Conservation (phyloP, 495 filamentous ascomycete genomes). For the Penicillium psychrofluorescens region DNA sequence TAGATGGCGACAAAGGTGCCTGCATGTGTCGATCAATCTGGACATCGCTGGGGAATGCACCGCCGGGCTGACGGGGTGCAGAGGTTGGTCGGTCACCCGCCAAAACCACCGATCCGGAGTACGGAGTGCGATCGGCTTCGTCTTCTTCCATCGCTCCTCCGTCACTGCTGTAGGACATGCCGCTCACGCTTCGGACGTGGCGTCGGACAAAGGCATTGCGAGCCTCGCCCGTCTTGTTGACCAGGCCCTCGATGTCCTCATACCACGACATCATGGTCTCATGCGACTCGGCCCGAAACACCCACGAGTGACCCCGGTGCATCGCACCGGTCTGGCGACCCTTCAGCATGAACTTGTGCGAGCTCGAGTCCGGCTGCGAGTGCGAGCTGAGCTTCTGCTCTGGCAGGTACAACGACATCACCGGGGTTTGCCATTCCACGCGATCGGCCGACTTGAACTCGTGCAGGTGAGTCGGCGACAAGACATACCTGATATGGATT, state of each 20-base stretch:
- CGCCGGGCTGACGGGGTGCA: constrained; percentile 65
- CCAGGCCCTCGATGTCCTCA: constrained; percentile 81
- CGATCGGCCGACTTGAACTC: constrained; percentile 92
- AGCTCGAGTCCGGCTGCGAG: constrained; percentile 73
- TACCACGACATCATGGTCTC: constrained; percentile 98
- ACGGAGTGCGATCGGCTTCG: constrained; percentile 70
- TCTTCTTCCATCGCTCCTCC: constrained; percentile 69
- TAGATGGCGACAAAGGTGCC: constrained; percentile 67
- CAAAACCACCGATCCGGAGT: constrained; percentile 50
- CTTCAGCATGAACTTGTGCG: constrained; percentile 98
- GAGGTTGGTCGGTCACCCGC: constrained; percentile 38
- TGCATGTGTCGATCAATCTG: constrained; percentile 74
- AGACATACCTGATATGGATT: constrained; percentile 67
- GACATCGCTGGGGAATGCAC: constrained; percentile 83
- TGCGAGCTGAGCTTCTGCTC: constrained; percentile 94
- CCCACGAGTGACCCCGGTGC: constrained; percentile 95
- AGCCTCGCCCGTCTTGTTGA: constrained; percentile 82
- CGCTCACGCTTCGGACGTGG: constrained; percentile 69
- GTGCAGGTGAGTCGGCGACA: constrained; percentile 93
- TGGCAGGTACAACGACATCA: constrained; percentile 93
- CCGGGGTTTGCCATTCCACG: constrained; percentile 61
- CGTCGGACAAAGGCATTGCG: constrained; percentile 76
- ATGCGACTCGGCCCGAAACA: constrained; percentile 89
- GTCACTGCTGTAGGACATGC: constrained; percentile 60
- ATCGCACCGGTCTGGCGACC: constrained; percentile 88